Evolutionary conservation across 2,329 filamentous ascomycete genomes (phyloP).

Genomic region (Cladosporium sp.): DNA sequence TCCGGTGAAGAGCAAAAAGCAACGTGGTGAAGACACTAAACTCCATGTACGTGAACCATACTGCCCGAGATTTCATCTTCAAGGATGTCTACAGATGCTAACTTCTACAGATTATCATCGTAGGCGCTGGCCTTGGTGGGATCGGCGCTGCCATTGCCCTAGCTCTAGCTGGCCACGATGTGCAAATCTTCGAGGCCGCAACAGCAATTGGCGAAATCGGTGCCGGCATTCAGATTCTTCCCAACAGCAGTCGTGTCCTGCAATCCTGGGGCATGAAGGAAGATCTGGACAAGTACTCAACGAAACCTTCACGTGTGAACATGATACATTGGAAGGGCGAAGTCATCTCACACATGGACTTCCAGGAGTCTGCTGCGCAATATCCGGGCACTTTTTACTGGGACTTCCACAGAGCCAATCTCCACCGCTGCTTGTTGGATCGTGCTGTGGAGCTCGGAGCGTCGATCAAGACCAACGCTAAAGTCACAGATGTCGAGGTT

Average conservation of each 20-base stretch:
- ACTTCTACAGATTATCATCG: slow-evolving; percentile 42
- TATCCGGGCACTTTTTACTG: slow-evolving; percentile 43
- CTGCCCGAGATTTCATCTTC: too few relatives aligned
- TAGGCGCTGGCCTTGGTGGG: slow-evolving; percentile 54
- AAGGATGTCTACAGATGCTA: not conserved
- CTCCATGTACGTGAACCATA: not conserved
- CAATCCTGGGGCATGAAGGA: slow-evolving; percentile 47
- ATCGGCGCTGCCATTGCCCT: slow-evolving; percentile 48
- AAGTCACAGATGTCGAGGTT: slow-evolving; percentile 38
- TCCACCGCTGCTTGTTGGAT: slow-evolving; percentile 46
- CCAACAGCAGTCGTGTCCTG: slow-evolving; percentile 45
- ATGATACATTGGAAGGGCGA: slow-evolving; percentile 53
- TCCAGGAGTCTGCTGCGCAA: slow-evolving; percentile 29
- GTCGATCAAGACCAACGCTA: slow-evolving; percentile 40
- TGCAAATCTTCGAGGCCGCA: slow-evolving; percentile 47
- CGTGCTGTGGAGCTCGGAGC: slow-evolving; percentile 47
- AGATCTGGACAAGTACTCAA: slow-evolving; percentile 36
- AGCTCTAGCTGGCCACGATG: slow-evolving; percentile 43
- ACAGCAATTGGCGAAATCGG: slow-evolving; percentile 45
- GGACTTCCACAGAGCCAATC: slow-evolving; percentile 52
- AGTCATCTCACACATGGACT: slow-evolving; percentile 45
- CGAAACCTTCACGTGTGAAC: slow-evolving; percentile 41
- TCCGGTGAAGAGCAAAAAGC: not conserved
- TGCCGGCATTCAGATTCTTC: slow-evolving; percentile 49
- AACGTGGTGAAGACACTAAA: slow-evolving; percentile 1